Conservation (phyloP, 345 rosid species). For the rapeseed (Brassica napus) region Da-Ae NC_063436.1:7442001-7442500, state of each 20-base stretch:
- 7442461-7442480: conserved; percentile 96
- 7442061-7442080: conserved; percentile 94
- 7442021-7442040: background rate
- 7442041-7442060: conserved; percentile 1
- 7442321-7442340: background rate
- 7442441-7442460: conserved; percentile 96
- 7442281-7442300: background rate
- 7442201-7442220: conserved; percentile 97
- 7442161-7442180: conserved; percentile 89
- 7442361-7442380: background rate
- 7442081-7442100: conserved; percentile 51
- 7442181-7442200: conserved; percentile 87
- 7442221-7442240: conserved; percentile 61
- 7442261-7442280: too few relatives aligned
- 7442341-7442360: background rate
- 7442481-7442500: conserved; percentile 50
- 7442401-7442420: conserved; percentile 58
- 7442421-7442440: conserved; percentile 98
- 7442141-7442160: conserved; percentile 95
- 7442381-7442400: background rate
- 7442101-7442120: conserved; percentile 84
- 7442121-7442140: conserved; percentile 82
- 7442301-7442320: background rate
- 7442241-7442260: conserved; percentile 55
- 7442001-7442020: background rate